Conservation (phyloP, 306 rosid genomes). For the Vigna trinervia region DNA sequence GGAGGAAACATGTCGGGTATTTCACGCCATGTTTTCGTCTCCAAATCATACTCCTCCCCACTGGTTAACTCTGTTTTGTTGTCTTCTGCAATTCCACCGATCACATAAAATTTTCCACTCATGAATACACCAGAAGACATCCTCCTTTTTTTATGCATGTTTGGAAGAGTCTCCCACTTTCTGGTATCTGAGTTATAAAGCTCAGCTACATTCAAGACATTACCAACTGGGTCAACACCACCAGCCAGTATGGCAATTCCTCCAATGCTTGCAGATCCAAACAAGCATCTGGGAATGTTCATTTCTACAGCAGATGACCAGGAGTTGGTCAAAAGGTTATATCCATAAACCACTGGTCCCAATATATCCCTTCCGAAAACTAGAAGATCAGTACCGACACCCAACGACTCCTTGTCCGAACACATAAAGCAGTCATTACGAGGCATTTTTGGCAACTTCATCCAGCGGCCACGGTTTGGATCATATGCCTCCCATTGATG, state of each 20-base stretch:
- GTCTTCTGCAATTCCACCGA: slow-evolving; percentile 69
- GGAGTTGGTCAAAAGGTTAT: slow-evolving; percentile 66
- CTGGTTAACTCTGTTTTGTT: slow-evolving; percentile 49
- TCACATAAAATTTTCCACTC: slow-evolving; percentile 68
- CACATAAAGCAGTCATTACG: slow-evolving; percentile 66
- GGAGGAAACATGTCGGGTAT: slow-evolving; percentile 72
- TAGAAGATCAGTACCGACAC: slow-evolving; percentile 82
- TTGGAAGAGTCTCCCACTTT: slow-evolving; percentile 69
- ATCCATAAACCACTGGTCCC: slow-evolving; percentile 58
- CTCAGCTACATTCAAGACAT: slow-evolving; percentile 67
- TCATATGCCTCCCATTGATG: slow-evolving; percentile 78
- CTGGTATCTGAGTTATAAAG: slow-evolving; percentile 71
- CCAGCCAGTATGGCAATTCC: slow-evolving; percentile 78
- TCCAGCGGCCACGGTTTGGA: slow-evolving; percentile 62
- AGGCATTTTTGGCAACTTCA: slow-evolving; percentile 66
- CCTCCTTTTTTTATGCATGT: slow-evolving; percentile 69
- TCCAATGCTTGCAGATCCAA: slow-evolving; percentile 76
- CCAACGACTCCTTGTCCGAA: slow-evolving; percentile 81
- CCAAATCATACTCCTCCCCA: slow-evolving; percentile 73
- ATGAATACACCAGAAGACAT: slow-evolving; percentile 74
- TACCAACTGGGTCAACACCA: slow-evolving; percentile 67
- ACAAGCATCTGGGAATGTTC: slow-evolving; percentile 74
- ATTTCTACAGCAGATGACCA: slow-evolving; percentile 66
- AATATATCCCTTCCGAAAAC: slow-evolving; percentile 73
- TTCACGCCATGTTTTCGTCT: slow-evolving; percentile 63